Evolutionary conservation across 371 early-diverging fungal species (phyloP).

Genomic region (Smittium mucronatum): DNA sequence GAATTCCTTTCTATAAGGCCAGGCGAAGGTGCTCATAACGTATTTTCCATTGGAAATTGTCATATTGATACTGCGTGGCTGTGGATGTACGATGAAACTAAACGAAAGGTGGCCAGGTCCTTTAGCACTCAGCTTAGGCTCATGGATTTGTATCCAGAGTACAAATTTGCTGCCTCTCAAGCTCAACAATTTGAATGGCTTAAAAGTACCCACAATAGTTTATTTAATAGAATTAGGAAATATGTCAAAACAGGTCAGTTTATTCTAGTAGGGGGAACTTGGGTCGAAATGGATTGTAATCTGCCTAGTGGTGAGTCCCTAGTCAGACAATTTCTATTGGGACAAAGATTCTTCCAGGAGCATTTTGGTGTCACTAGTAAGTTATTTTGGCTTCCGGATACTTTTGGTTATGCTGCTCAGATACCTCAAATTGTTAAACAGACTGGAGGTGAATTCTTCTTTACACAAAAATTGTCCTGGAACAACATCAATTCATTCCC

Average conservation of each 20-base stretch:
- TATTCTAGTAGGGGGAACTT: constrained; percentile 91
- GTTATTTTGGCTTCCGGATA: constrained; percentile 94
- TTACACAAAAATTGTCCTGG: constrained; percentile 96
- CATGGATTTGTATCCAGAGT: constrained; percentile 79
- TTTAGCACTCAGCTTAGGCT: constrained; percentile 78
- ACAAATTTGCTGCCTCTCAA: constrained; percentile 82
- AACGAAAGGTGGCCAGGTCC: constrained; percentile 83
- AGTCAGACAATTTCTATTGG: constrained; percentile 85
- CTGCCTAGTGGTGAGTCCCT: constrained; percentile 90
- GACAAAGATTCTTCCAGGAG: constrained; percentile 72
- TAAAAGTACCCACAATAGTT: constrained; percentile 58
- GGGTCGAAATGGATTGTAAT: constrained; percentile 98
- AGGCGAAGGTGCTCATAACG: constrained; percentile 42
- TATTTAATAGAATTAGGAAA: constrained; percentile 63
- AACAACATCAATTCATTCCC: constrained; percentile 98
- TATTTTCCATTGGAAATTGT: constrained; percentile 80
- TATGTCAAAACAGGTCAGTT: constrained; percentile 64
- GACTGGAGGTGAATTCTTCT: constrained; percentile 81
- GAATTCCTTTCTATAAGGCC: constrained; percentile 48
- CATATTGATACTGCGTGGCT: constrained; percentile 64
- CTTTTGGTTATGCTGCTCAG: constrained; percentile 64
- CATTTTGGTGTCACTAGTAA: constrained; percentile 65
- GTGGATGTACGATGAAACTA: constrained; percentile 94
- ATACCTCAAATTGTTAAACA: constrained; percentile 82
- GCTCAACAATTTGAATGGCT: constrained; percentile 95